phyloP scores from a whole-genome alignment of 208 protist species.

The Jaenimonas drosophilae region DNA sequence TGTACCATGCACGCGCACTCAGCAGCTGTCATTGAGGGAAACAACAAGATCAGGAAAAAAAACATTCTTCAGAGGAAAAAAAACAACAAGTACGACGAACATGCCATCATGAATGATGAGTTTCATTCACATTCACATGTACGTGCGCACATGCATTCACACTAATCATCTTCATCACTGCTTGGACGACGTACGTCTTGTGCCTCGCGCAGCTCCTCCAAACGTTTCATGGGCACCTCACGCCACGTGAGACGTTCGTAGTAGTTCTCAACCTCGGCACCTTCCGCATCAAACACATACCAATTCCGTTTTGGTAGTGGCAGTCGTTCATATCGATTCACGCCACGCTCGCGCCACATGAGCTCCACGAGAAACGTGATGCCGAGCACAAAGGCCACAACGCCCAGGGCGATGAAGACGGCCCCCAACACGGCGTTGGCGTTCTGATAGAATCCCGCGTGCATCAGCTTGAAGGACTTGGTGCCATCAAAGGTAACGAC shows the following conservation, averaged over 20 bases:
- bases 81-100: constrained; percentile 9
- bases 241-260: too few relatives aligned
- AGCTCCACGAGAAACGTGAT: constrained; percentile 49
- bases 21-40: too few relatives aligned
- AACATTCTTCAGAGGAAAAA: constrained; percentile 5
- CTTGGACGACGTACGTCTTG: too few relatives aligned
- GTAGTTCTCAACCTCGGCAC: constrained; percentile 47
- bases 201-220: too few relatives aligned
- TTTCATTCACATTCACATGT: too few relatives aligned
- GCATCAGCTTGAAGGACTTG: constrained; percentile 92
- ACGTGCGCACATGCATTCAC: too few relatives aligned
- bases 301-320: constrained; percentile 40
- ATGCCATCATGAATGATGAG: neutral
- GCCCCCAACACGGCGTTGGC: constrained; percentile 33
- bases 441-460: constrained; percentile 46
- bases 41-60: too few relatives aligned
- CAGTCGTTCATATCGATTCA: constrained; percentile 16
- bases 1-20: too few relatives aligned
- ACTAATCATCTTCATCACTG: too few relatives aligned
- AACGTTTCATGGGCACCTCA: constrained; percentile 52
- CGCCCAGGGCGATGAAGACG: constrained; percentile 47
- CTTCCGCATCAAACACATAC: constrained; percentile 43
- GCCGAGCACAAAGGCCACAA: constrained; percentile 38
- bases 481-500: constrained; percentile 87
- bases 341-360: constrained; percentile 13